Conservation (phyloP, 2,329 filamentous ascomycete genomes). For the Colletotrichum sp. region DNA sequence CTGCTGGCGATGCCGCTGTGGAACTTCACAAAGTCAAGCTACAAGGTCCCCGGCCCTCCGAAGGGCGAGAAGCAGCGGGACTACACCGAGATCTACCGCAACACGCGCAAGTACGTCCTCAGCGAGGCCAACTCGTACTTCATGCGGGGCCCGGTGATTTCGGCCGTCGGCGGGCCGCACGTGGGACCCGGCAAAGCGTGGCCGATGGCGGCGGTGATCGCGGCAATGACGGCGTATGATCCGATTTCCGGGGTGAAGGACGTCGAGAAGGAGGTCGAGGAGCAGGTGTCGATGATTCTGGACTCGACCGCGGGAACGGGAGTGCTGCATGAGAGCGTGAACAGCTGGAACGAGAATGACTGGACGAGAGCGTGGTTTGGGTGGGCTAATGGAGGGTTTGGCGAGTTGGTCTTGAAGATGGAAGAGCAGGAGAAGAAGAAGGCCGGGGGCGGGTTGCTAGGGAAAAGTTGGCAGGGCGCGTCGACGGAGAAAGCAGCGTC, state of each 20-base stretch:
- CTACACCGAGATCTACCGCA: slow-evolving; percentile 72
- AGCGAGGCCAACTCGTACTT: slow-evolving; percentile 81
- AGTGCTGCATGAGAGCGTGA: slow-evolving; percentile 53
- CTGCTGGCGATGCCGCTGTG: slow-evolving; percentile 69
- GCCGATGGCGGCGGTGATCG: slow-evolving; percentile 61
- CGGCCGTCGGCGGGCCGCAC: slow-evolving; percentile 71
- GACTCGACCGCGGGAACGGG: slow-evolving; percentile 45
- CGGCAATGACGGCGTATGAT: slow-evolving; percentile 50
- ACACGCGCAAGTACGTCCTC: slow-evolving; percentile 80
- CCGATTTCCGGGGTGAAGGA: slow-evolving; percentile 24
- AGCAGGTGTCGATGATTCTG: slow-evolving; percentile 40
- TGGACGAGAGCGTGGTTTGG: slow-evolving; percentile 53
- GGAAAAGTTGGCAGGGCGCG: slow-evolving; percentile 4
- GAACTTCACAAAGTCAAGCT: slow-evolving; percentile 47
- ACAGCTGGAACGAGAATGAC: slow-evolving; percentile 40
- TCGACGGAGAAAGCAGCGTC: not conserved
- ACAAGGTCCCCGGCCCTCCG: slow-evolving; percentile 1
- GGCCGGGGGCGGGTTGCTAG: not conserved
- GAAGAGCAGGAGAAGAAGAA: slow-evolving; percentile 13
- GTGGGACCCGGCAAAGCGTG: slow-evolving; percentile 65
- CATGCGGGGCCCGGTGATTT: slow-evolving; percentile 67
- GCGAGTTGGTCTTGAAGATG: slow-evolving; percentile 40
- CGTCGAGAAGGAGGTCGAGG: slow-evolving; percentile 36
- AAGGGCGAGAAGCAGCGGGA: slow-evolving; percentile 38
- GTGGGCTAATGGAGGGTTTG: slow-evolving; percentile 47